These are phyloP conservation scores for Strobilomyces confusus DNA, from an alignment of 768 basidiomycete species.

Conservation along the genomic window DNA sequence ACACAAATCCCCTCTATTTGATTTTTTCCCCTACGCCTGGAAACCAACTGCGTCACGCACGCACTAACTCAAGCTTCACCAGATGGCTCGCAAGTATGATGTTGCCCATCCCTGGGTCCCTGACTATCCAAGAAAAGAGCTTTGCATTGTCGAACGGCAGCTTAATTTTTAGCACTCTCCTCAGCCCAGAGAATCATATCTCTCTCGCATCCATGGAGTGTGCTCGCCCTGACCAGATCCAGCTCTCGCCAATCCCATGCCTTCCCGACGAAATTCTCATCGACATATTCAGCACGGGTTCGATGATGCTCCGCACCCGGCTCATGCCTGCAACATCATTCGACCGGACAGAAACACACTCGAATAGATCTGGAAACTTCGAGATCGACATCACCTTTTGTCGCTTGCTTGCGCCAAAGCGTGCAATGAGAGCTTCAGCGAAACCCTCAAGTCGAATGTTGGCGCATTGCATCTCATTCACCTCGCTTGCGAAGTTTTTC, in stretches of 20 bases:
- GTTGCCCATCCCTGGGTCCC: neutral
- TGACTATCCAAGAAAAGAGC: no score
- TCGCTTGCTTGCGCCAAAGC: slow-evolving; percentile 5
- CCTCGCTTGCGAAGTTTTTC: slow-evolving; percentile 7
- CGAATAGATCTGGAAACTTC: slow-evolving; percentile 11
- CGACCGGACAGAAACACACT: neutral
- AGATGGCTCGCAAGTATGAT: slow-evolving; percentile 4
- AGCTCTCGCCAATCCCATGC: slow-evolving; percentile 17
- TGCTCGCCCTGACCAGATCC: neutral
- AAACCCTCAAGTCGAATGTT: slow-evolving; percentile 5
- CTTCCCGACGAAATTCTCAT: slow-evolving; percentile 20
- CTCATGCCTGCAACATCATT: slow-evolving; percentile 1
- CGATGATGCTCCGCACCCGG: neutral
- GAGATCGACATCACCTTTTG: slow-evolving; percentile 10
- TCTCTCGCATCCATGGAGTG: neutral
- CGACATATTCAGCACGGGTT: slow-evolving; percentile 10
- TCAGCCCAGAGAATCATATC: neutral
- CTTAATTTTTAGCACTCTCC: neutral
- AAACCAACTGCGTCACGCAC: no score
- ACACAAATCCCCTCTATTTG: no score
- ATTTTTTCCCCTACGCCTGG: no score
- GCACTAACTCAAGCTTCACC: no score
- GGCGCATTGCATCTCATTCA: neutral
- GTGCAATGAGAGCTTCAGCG: neutral
- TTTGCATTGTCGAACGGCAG: neutral